Conservation (phyloP, 2,329 filamentous ascomycete genomes). For the Pseudocercospora cruenta region DNA sequence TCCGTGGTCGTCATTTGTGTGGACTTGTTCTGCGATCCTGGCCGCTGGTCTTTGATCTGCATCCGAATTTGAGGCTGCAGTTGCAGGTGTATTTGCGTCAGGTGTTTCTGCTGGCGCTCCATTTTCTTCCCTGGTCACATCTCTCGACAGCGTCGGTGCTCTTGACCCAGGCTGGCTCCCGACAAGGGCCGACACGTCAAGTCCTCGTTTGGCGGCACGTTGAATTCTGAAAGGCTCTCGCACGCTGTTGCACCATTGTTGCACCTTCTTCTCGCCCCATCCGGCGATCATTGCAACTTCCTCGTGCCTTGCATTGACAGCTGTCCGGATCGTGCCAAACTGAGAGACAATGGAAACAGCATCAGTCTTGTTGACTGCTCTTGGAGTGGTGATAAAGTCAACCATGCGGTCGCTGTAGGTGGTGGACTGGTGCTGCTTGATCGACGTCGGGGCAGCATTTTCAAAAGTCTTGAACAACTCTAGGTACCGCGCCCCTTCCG, state of each 20-base stretch:
- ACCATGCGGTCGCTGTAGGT: slow-evolving; percentile 84
- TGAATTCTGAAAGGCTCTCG: slow-evolving; percentile 81
- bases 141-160: slow-evolving; percentile 32
- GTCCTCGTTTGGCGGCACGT: slow-evolving; percentile 65
- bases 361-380: slow-evolving; percentile 92
- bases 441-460: slow-evolving; percentile 78
- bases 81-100: slow-evolving; percentile 23
- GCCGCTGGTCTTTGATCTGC: slow-evolving; percentile 43
- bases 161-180: slow-evolving; percentile 32
- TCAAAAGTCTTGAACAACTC: slow-evolving; percentile 96
- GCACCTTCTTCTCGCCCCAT: slow-evolving; percentile 95
- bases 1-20: slow-evolving; percentile 33
- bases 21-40: slow-evolving; percentile 35
- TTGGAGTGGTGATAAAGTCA: slow-evolving; percentile 88
- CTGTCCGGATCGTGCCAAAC: slow-evolving; percentile 85
- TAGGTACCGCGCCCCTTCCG: slow-evolving; percentile 90
- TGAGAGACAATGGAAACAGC: slow-evolving; percentile 86
- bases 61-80: slow-evolving; percentile 42
- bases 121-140: slow-evolving; percentile 32
- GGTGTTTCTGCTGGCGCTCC: slow-evolving; percentile 3
- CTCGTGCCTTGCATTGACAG: slow-evolving; percentile 84
- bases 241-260: slow-evolving; percentile 79
- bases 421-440: slow-evolving; percentile 81
- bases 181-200: slow-evolving; percentile 39
- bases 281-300: slow-evolving; percentile 83